These are phyloP conservation scores for Quercus phellos DNA, from an alignment of 331 rosid genomes.

Conservation along the genomic window DNA sequence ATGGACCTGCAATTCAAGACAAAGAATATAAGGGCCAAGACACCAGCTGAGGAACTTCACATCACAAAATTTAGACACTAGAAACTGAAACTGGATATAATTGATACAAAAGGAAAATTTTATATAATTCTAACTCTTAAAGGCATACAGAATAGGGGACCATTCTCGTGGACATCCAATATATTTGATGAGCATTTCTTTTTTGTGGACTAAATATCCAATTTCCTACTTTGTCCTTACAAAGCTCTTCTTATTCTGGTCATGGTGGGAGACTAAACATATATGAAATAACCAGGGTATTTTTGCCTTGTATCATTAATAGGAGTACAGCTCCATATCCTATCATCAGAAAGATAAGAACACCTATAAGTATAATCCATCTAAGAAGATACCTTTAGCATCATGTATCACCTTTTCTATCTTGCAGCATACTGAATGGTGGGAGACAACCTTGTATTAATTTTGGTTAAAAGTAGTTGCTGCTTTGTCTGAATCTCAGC, in stretches of 20 bases:
- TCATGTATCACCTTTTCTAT: too few species aligned
- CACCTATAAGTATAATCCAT: neutral
- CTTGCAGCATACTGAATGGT: too few species aligned
- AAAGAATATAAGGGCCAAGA: conserved; percentile 5
- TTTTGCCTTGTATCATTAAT: neutral
- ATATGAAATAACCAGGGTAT: neutral
- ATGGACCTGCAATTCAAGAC: conserved; percentile 50
- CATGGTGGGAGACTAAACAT: neutral
- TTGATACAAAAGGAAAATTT: neutral
- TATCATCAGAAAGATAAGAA: neutral
- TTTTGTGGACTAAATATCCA: neutral
- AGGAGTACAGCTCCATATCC: neutral
- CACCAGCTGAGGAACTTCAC: neutral
- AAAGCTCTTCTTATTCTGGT: neutral
- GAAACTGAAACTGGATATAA: conserved; percentile 5
- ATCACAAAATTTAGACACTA: conserved; percentile 7
- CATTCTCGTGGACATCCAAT: neutral
- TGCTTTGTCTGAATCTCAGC: too few species aligned
- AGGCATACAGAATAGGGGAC: neutral
- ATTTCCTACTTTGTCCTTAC: neutral
- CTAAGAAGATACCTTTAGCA: neutral
- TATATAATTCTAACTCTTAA: neutral
- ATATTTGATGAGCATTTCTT: neutral
- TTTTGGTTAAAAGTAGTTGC: too few species aligned
- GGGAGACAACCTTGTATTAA: too few species aligned